Percentiles rank a stretch among this genome's conserved stretches.
Conservation (phyloP, 2,329 filamentous ascomycete genomes). For the Fusarium buharicum region DNA sequence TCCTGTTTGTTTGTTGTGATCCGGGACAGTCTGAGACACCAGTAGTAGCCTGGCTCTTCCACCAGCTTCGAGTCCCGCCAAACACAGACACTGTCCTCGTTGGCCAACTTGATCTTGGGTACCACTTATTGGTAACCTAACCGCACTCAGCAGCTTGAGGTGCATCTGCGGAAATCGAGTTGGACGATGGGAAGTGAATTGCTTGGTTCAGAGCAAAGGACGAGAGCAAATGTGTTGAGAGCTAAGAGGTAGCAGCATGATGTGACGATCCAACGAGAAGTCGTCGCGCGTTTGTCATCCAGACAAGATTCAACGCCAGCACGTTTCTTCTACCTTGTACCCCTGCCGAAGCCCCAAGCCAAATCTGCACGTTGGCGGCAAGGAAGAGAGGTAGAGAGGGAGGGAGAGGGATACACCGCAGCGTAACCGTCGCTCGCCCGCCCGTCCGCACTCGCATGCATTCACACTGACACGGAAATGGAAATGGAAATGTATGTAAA, state of each 20-base stretch:
- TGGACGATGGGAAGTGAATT: conserved; percentile 16
- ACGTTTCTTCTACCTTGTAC: conserved; percentile 21
- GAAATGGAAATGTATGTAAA: no score
- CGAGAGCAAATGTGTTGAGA: conserved; percentile 17
- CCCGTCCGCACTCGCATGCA: conserved; percentile 32
- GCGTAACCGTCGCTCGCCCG: conserved; percentile 9
- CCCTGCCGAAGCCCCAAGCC: conserved; percentile 29
- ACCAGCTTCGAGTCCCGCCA: conserved; percentile 10
- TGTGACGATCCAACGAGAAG: conserved; percentile 34
- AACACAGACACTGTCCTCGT: conserved; percentile 12
- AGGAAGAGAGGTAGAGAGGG: conserved; percentile 30
- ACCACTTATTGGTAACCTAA: conserved; percentile 32
- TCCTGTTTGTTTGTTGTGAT: conserved; percentile 43
- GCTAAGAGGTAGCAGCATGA: conserved; percentile 24
- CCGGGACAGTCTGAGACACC: conserved; percentile 40
- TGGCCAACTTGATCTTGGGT: conserved; percentile 24
- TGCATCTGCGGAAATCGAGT: conserved; percentile 31
- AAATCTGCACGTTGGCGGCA: conserved; percentile 32
- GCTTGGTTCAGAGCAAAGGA: conserved; percentile 33
- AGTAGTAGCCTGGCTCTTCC: conserved; percentile 20
- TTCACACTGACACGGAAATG: no score
- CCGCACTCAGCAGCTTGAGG: conserved; percentile 15
- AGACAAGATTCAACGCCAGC: conserved; percentile 20
- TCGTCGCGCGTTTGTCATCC: conserved; percentile 18
- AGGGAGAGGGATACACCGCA: conserved; percentile 1